A percentile compares a stretch with the other conserved stretches of the same genome.
Evolutionary conservation across 1,284 basidiomycete genomes (phyloP).

Genomic region (Ganoderma sinense): DNA sequence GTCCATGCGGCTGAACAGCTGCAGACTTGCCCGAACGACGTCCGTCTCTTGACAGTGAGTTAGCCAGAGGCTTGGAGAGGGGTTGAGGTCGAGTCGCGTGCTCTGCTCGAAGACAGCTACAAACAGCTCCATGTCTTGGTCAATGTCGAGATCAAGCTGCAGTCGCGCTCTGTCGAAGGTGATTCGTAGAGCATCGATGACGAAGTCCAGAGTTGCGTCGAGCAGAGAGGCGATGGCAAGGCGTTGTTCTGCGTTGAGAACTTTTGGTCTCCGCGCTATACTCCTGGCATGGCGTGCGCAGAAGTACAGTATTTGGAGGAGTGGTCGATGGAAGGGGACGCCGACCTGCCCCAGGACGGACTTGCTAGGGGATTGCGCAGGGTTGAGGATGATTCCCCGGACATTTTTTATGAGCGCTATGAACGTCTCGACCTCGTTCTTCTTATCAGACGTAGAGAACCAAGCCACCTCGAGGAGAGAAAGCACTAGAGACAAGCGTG

Average conservation of each 20-base stretch:
- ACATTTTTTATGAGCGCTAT: constrained; percentile 67
- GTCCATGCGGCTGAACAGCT: constrained; percentile 77
- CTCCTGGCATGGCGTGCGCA: constrained; percentile 70
- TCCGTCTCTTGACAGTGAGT: constrained; percentile 84
- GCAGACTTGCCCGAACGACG: constrained; percentile 79
- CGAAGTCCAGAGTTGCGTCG: constrained; percentile 69
- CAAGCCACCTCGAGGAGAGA: constrained; percentile 81
- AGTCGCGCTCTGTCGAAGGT: constrained; percentile 71
- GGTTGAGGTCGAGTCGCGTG: constrained; percentile 69
- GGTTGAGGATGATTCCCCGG: constrained; percentile 74
- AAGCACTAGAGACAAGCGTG: constrained; percentile 78
- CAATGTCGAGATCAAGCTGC: constrained; percentile 67
- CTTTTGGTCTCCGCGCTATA: constrained; percentile 55
- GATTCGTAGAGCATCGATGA: constrained; percentile 75
- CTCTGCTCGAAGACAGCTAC: constrained; percentile 86
- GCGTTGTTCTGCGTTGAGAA: constrained; percentile 67
- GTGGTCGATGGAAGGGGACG: constrained; percentile 80
- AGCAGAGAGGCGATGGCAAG: constrained; percentile 63
- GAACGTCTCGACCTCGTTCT: constrained; percentile 65
- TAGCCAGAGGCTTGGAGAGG: constrained; percentile 78
- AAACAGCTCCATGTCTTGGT: constrained; percentile 82
- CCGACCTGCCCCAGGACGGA: constrained; percentile 77
- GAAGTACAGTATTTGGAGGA: constrained; percentile 85
- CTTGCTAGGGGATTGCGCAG: constrained; percentile 76
- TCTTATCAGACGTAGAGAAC: constrained; percentile 71